Evolutionary conservation across 768 basidiomycete species (phyloP).

Genomic region (Termitomyces sp.): DNA sequence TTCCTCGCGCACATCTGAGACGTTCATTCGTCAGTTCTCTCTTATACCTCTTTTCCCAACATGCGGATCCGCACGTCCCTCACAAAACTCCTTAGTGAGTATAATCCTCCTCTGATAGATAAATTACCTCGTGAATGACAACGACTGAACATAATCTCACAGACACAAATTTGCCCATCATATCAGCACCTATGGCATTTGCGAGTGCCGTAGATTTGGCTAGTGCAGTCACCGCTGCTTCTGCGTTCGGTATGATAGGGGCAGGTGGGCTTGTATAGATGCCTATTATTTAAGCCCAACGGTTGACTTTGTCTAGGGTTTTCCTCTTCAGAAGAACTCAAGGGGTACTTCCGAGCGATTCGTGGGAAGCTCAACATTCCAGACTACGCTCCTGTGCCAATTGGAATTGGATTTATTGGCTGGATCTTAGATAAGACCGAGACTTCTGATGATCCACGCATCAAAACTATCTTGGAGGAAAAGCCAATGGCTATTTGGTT

Average conservation of each 20-base stretch:
- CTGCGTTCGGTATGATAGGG: conserved; percentile 52
- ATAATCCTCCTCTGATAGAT: background rate
- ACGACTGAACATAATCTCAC: background rate
- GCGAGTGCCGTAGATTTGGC: conserved; percentile 26
- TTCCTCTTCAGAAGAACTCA: conserved; percentile 24
- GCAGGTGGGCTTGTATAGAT: conserved; percentile 34
- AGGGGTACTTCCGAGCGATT: conserved; percentile 32
- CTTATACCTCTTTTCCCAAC: too few species aligned
- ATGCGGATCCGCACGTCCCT: conserved; percentile 5
- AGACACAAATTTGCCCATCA: conserved; percentile 46
- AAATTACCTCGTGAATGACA: too few species aligned
- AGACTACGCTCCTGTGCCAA: conserved; percentile 31
- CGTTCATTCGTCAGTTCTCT: too few species aligned
- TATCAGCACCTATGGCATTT: conserved; percentile 54
- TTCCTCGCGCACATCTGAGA: too few species aligned
- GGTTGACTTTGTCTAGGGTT: conserved; percentile 26
- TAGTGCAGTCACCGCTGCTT: conserved; percentile 42
- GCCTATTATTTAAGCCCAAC: background rate
- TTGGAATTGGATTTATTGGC: conserved; percentile 54
- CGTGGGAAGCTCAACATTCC: conserved; percentile 26
- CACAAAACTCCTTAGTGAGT: conserved; percentile 8
- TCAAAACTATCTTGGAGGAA: conserved; percentile 40
- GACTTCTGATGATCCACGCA: conserved; percentile 25
- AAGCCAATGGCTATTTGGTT: conserved; percentile 55
- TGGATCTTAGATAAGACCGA: conserved; percentile 46